phyloP scores from a whole-genome alignment of 2,329 filamentous ascomycete species.

The Fusarium sp. region DNA sequence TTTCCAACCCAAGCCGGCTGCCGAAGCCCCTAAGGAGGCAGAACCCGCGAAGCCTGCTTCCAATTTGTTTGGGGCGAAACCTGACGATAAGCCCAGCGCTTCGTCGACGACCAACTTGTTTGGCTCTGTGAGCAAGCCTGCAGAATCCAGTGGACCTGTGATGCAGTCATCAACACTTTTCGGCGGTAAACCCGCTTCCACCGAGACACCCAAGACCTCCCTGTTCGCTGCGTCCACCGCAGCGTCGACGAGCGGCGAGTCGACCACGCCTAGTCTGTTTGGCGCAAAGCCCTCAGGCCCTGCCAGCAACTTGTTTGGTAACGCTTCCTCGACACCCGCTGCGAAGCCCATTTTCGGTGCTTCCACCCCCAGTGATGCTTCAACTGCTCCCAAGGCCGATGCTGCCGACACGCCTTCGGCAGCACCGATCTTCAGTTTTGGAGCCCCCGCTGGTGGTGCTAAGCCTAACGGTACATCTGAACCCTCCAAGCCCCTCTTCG shows the following conservation, averaged over 20 bases:
- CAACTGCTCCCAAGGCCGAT: constrained; percentile 43
- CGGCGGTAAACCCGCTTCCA: constrained; percentile 48
- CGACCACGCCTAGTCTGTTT: constrained; percentile 43
- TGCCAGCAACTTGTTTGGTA: constrained; percentile 53
- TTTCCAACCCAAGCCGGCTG: constrained; percentile 53
- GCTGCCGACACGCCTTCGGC: constrained; percentile 44
- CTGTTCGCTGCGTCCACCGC: constrained; percentile 52
- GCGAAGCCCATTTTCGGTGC: constrained; percentile 52
- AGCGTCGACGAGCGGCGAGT: constrained; percentile 25
- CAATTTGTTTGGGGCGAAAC: constrained; percentile 58
- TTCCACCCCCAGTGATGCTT: constrained; percentile 28
- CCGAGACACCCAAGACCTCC: constrained; percentile 43
- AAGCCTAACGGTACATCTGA: constrained; percentile 50
- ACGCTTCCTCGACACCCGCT: constrained; percentile 38
- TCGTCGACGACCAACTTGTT: constrained; percentile 55
- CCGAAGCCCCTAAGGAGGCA: constrained; percentile 48
- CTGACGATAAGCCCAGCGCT: constrained; percentile 49
- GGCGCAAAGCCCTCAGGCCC: constrained; percentile 47
- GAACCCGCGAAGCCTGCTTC: constrained; percentile 48
- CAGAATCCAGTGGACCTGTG: constrained; percentile 48
- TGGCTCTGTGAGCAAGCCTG: constrained; percentile 54
- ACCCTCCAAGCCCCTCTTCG: constrained; percentile 57
- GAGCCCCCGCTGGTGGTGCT: constrained; percentile 42
- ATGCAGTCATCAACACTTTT: constrained; percentile 55
- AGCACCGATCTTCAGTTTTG: constrained; percentile 55